These are phyloP conservation scores for Petunia hybrid DNA, from an alignment of 305 asterid genomes.

Conservation along the genomic window DNA sequence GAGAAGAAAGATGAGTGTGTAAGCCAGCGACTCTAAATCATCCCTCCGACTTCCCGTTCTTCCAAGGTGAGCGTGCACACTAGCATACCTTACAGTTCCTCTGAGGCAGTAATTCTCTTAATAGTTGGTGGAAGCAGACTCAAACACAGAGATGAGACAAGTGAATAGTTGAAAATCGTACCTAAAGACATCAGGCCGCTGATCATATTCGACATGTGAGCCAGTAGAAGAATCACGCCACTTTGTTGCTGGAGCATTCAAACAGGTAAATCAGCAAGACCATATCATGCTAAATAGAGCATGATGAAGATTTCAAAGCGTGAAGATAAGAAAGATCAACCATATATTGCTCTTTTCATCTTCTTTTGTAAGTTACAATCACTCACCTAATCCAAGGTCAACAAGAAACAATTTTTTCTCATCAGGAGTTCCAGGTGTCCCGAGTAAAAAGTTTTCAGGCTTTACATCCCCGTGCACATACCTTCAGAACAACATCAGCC, in stretches of 20 bases:
- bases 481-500: slow-evolving; percentile 48
- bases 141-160: not conserved
- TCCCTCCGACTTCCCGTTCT: slow-evolving; percentile 38
- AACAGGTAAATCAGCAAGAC: slow-evolving; percentile 25
- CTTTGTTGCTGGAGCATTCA: slow-evolving; percentile 32
- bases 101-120: slow-evolving; percentile 7
- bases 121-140: not conserved
- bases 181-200: slow-evolving; percentile 39
- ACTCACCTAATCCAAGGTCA: slow-evolving; percentile 93
- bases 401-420: slow-evolving; percentile 84
- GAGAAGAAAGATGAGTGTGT: slow-evolving; percentile 37
- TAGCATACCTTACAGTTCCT: slow-evolving; percentile 42
- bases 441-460: slow-evolving; percentile 94
- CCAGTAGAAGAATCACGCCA: slow-evolving; percentile 38
- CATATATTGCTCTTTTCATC: slow-evolving; percentile 4
- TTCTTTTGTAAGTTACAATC: slow-evolving; percentile 24
- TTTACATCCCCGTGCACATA: slow-evolving; percentile 94
- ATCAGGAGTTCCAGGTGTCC: slow-evolving; percentile 75
- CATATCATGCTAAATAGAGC: slow-evolving; percentile 19
- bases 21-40: slow-evolving; percentile 40
- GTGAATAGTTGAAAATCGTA: slow-evolving; percentile 5
- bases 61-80: slow-evolving; percentile 40
- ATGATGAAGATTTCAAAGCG: slow-evolving; percentile 26
- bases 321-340: slow-evolving; percentile 32
- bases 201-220: slow-evolving; percentile 37